Evolutionary conservation across 345 rosid species (phyloP), one percentile per base, ranked within the genome.

Genomic region (Eucalyptus urophylla): DNA sequence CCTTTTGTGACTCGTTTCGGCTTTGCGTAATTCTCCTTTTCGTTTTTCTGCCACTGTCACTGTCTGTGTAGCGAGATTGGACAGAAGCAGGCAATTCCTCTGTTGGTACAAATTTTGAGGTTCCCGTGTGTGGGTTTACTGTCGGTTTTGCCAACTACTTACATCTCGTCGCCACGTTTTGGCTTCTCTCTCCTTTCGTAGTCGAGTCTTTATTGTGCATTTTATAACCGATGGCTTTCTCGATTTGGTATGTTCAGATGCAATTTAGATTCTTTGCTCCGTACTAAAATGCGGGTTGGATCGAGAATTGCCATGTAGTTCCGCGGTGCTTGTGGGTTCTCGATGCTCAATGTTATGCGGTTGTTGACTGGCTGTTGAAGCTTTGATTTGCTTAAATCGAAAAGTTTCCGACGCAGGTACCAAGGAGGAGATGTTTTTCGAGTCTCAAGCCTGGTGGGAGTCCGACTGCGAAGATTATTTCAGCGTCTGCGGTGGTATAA

Each of bases 401-500:
- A 56, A 47, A 25, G 87, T 50, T 17, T 54, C 87, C 54, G 72
- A 25, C 90, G 89, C 92, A 95, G 97, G 93, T 86, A 43, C 45
- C 56, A 91, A 81, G 86, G 93, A 90, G 22, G 96, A 93, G 54
- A 89, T 88, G 54, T 96, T 91, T 89, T 94, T 96, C 49, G 97
- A 96, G 88, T 93, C 97, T 47, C 92, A 93, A 37, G 87, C 94
- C 21, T 93, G 95, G 95, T 53, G 94, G 76, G 97, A 95, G 3
- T 96, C 97, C 62, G 97, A 96, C 65, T 87, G 91, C 86, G 97
- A 96, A 91, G 96, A 96, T 88, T 96, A 90, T 88, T 91, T 90
- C 90, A 96, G 96, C 89, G 94, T 94, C 72, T 89, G 92, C 90
- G 94, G 95, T 25, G 96, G 97, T 95, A 56, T 19, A 87, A 90